Evolutionary conservation across 176 grass and related monocot genomes (phyloP).

Genomic region (Ensete glaucum): DNA sequence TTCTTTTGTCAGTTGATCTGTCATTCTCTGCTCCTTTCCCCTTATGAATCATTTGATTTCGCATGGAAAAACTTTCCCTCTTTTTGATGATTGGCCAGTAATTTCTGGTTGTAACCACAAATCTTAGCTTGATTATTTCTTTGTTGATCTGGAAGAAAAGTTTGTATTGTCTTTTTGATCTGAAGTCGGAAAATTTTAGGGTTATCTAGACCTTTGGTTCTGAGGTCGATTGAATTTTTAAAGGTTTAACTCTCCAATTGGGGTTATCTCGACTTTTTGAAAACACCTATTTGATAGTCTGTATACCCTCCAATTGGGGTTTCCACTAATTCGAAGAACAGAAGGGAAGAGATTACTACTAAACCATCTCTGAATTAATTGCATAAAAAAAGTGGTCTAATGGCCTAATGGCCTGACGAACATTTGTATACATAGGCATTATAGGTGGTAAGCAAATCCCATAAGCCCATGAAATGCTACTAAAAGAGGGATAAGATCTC

Average conservation of each 20-base stretch:
- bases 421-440: background rate
- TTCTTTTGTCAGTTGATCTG: background rate
- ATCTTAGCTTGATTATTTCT: background rate
- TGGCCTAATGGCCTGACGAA: background rate
- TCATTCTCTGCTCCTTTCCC: too few species aligned
- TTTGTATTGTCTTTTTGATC: background rate
- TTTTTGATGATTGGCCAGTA: background rate
- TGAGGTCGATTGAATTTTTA: background rate
- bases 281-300: background rate
- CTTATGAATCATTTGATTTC: too few species aligned
- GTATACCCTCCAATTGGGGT: background rate
- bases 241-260: background rate
- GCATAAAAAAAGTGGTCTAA: background rate
- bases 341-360: background rate
- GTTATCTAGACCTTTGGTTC: background rate
- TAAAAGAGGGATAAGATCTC: background rate
- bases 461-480: background rate
- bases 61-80: background rate
- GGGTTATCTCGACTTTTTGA: background rate
- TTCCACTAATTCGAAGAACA: background rate
- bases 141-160: background rate
- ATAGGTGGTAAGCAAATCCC: background rate
- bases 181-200: background rate
- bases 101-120: too few species aligned
- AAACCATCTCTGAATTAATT: background rate